These are phyloP conservation scores for Clathrospora elynae DNA, from an alignment of 2,329 filamentous ascomycete genomes.

Conservation along the genomic window DNA sequence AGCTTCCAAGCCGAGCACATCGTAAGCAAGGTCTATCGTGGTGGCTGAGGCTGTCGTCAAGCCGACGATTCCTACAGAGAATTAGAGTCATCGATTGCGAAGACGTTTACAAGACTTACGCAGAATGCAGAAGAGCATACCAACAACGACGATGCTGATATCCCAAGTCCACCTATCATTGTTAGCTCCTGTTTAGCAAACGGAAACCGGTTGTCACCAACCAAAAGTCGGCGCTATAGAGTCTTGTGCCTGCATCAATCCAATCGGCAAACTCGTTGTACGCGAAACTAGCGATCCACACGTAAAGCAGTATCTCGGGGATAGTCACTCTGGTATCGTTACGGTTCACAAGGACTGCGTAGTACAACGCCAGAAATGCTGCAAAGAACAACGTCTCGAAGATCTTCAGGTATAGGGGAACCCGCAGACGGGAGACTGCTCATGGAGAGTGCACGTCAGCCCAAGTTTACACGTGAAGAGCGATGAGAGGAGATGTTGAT, in stretches of 20 bases:
- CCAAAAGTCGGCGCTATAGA: conserved; percentile 48
- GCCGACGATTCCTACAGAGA: conserved; percentile 66
- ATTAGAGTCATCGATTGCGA: conserved; percentile 2
- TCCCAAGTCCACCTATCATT: conserved; percentile 29
- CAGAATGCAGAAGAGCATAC: conserved; percentile 70
- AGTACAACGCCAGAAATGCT: conserved; percentile 79
- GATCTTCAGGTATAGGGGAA: conserved; percentile 81
- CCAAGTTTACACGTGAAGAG: conserved; percentile 52
- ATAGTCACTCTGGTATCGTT: conserved; percentile 68
- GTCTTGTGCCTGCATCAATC: conserved; percentile 79
- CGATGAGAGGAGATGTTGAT: not conserved
- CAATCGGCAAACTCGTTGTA: conserved; percentile 80
- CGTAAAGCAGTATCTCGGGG: conserved; percentile 74
- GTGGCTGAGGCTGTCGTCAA: conserved; percentile 63
- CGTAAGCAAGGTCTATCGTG: conserved; percentile 80
- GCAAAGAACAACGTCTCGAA: conserved; percentile 84
- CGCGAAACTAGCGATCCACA: conserved; percentile 86
- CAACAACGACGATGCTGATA: conserved; percentile 70
- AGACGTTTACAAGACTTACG: conserved; percentile 58
- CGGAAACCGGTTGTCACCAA: conserved; percentile 59
- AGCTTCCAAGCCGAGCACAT: conserved; percentile 86
- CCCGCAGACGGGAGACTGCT: conserved; percentile 68
- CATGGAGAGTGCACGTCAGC: conserved; percentile 60
- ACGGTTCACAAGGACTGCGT: conserved; percentile 79
- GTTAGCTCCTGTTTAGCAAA: conserved; percentile 14